Base-by-base conservation (phyloP, 495 filamentous ascomycete genomes). In the Hyphodiscus hymeniophilus region DNA sequence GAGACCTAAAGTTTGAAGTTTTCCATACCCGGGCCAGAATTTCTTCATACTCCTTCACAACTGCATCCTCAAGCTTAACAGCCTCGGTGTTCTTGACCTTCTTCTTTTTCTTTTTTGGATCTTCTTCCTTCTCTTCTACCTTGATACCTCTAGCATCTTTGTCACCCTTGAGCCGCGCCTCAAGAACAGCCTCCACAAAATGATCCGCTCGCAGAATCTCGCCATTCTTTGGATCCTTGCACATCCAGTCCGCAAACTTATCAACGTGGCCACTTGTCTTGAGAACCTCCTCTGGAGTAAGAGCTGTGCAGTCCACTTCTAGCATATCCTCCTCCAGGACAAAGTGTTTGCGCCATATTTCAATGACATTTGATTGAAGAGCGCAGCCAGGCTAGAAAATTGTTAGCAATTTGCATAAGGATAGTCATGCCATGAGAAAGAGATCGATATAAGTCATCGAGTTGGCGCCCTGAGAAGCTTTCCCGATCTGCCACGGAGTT, bases 201-300 rank as follows among this genome's bases (percentile, higher is more conserved):
- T 98, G 92, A 62, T 98, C 92, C 23, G 92, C 89, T 50, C 92
- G 79, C 64, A 96, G 82, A 49, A 96, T 94, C 70, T 97, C 94
- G 59, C 92, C 92, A 56, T 84, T 92, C 72, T 94, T 92, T 44
- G 89, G 89, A 64, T 98, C 92, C 67, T 96, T 96, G 80, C 89
- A 94, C 90, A 96, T 95, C 87, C 87, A 96, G 64, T 97, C 94
- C 56, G 89, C 85, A 64, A 97, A 98, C 65, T 94, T 94, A 55
- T 96, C 92, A 43, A 97, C 92, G 67, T 98, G 92, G 49, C 94
- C 92, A 61, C 82, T 88, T 20, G 92, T 97, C 77, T 96, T 95
- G 38, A 98, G 74, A 10, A 97, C 87, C 33, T 91, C 86, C 50
- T 88, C 75, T 18, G 92, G 92, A 44, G 87, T 94, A 55, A 94